phyloP scores from a whole-genome alignment of 2,329 filamentous ascomycete genomes.

The Sporothrix euskadiensis region DNA sequence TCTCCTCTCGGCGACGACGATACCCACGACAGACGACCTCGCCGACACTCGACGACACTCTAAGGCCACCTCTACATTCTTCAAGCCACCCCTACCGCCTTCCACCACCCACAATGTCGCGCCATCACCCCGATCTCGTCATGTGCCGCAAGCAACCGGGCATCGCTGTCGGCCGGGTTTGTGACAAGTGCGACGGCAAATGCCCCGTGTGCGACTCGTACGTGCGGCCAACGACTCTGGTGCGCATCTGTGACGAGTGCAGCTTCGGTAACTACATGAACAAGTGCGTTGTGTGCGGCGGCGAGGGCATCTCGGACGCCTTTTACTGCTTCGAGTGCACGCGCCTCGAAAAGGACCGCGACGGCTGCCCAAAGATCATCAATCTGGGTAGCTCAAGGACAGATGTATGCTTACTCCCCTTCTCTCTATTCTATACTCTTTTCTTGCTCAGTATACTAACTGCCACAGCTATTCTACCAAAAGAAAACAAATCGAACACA shows the following conservation, averaged over 20 bases:
- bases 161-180: constrained; percentile 96
- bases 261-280: constrained; percentile 99
- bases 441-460: constrained; percentile 8
- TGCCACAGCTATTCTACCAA: constrained; percentile 60
- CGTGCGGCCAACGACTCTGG: constrained; percentile 94
- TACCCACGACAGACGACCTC: not conserved
- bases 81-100: not conserved
- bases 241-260: constrained; percentile 98
- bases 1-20: not conserved
- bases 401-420: constrained; percentile 68
- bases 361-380: constrained; percentile 99
- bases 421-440: constrained; percentile 16
- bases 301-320: constrained; percentile 91
- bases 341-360: constrained; percentile 90
- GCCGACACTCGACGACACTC: not conserved
- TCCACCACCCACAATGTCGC: constrained; percentile 65
- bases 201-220: constrained; percentile 99
- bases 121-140: constrained; percentile 95
- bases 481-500: constrained; percentile 65
- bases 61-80: not conserved
- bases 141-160: constrained; percentile 99
- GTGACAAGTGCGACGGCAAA: constrained; percentile 99
- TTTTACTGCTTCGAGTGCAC: constrained; percentile 99
- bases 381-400: constrained; percentile 94
- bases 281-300: constrained; percentile 98